These are phyloP conservation scores for Colletotrichum endophyticum DNA, from an alignment of 2,329 filamentous ascomycete species.

Conservation along the genomic window DNA sequence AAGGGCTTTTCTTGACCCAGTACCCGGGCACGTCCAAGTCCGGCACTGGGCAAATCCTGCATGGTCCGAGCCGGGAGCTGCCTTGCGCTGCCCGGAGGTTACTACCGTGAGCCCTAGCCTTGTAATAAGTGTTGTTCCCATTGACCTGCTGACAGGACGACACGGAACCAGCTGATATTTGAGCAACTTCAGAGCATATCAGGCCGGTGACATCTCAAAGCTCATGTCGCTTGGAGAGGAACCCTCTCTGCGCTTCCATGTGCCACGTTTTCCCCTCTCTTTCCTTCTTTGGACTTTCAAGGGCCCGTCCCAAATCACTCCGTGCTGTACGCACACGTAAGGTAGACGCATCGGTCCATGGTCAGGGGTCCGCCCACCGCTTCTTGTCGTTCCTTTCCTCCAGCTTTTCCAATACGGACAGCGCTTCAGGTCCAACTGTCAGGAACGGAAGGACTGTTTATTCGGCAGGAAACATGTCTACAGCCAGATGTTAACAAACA, in stretches of 20 bases:
- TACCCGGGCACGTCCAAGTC: not conserved
- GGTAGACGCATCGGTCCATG: not conserved
- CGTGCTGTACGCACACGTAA: not conserved
- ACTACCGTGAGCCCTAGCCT: not conserved
- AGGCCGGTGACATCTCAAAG: not conserved
- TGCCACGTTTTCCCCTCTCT: not conserved
- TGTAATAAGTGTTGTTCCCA: not conserved
- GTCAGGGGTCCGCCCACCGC: not conserved
- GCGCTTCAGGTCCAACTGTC: not conserved
- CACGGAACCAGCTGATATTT: not conserved
- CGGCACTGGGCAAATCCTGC: not conserved
- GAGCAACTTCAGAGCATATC: not conserved
- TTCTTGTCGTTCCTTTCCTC: not conserved
- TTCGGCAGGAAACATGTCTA: not conserved
- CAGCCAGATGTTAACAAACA: not conserved
- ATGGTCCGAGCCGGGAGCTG: not conserved
- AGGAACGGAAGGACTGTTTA: not conserved
- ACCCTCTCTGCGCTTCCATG: not conserved
- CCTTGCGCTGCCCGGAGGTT: not conserved
- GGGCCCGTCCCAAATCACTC: not conserved
- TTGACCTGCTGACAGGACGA: not conserved
- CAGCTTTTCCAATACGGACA: not conserved
- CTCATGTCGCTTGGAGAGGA: not conserved
- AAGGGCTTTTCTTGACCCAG: not conserved
- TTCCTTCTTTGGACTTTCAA: not conserved